Evolutionary conservation across 2,329 filamentous ascomycete genomes (phyloP), one percentile per base, ranked within the genome.

Genomic region (Dissoconium aciculare): DNA sequence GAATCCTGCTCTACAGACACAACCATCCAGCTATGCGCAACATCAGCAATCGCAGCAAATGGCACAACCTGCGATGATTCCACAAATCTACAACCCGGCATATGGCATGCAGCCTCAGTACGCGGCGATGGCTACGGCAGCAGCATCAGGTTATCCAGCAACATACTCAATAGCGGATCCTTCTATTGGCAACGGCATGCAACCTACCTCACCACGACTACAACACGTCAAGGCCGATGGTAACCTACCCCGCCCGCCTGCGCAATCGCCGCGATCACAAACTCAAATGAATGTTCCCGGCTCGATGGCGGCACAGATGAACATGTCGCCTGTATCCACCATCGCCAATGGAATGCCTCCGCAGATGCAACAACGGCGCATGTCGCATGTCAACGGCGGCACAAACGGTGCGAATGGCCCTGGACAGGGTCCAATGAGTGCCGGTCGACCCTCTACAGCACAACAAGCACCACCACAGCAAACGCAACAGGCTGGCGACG

Each of bases 101-200:
- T 67, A 74, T 46, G 67, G 67, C 48, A 83, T 92, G 72, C 76
- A 80, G 32, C 62, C 65, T 36, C 60, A 60, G 13, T 92, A 92
- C 10, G 85, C 87, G 29, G 85, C 85, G 35, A 89, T 93, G 81
- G 85, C 79, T 13, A 93, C 85, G 1, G 87, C 87, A 11, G 85
- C 87, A 1, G 87, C 87, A 8, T 85, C 84, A 4, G 85, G 87
- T 24, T 78, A 82, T 37, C 71, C 61, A 39, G 79, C 78, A 44
- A 8, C 19, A 8, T 77, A 78, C 38, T 75, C 78, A 42, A 72
- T 84, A 58, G 62, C 75, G 30, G 73, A 78, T 33, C 58, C 67
- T 55, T 66, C 71, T 11, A 74, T 70, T 65, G 59, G 66, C 67
- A 59, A 67, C 56, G 66, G 71, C 12, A 74, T 71, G 66, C 60